A percentile compares a stretch with the other conserved stretches of the same genome.
phyloP scores from a whole-genome alignment of 257 asterid species.

The Scutellaria barbata region DNA sequence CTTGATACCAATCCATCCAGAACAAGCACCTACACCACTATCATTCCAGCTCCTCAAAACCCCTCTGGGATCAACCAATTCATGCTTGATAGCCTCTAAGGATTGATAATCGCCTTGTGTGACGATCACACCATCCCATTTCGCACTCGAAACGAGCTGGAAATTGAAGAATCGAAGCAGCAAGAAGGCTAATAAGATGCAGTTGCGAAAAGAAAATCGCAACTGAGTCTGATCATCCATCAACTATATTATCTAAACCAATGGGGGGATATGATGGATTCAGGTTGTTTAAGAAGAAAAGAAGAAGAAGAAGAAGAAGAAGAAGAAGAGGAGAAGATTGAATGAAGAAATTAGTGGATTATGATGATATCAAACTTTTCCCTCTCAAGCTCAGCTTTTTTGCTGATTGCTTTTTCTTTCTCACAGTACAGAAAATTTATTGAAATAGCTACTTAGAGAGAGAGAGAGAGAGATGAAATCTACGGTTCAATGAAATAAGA shows the following conservation, averaged over 20 bases:
- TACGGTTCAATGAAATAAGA: constrained; percentile 24
- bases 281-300: constrained; percentile 6
- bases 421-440: constrained; percentile 35
- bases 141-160: constrained; percentile 39
- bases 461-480: constrained; percentile 21
- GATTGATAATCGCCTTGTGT: constrained; percentile 56
- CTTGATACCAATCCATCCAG: constrained; percentile 84
- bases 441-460: constrained; percentile 5
- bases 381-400: constrained; percentile 30
- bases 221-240: constrained; percentile 34
- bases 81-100: constrained; percentile 50
- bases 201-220: background rate
- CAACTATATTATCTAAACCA: constrained; percentile 2
- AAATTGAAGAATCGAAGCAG: constrained; percentile 37
- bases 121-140: constrained; percentile 53
- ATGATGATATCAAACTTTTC: background rate
- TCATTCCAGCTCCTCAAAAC: constrained; percentile 75
- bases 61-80: constrained; percentile 52
- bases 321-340: no score
- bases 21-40: constrained; percentile 62
- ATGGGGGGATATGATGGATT: background rate
- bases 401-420: constrained; percentile 15
- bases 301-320: no score
- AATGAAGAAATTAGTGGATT: background rate
- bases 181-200: constrained; percentile 14